phyloP scores from a whole-genome alignment of 2,329 filamentous ascomycete genomes.

The Talaromyces marneffei region DNA sequence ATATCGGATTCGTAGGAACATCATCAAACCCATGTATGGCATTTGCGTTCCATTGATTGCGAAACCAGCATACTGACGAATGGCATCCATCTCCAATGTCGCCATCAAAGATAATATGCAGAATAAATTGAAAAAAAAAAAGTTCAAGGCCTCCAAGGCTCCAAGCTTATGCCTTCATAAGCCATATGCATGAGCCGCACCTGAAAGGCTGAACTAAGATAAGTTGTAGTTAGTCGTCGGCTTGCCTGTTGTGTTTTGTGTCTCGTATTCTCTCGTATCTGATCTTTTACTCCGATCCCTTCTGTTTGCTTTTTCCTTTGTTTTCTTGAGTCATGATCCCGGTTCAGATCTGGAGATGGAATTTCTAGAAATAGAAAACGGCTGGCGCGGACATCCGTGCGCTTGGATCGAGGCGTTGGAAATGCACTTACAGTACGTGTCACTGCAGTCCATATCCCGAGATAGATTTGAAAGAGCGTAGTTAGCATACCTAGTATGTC shows the following conservation, averaged over 20 bases:
- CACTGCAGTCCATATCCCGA: neutral
- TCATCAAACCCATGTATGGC: neutral
- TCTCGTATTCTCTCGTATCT: neutral
- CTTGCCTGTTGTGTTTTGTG: neutral
- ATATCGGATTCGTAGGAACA: neutral
- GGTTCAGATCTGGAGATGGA: neutral
- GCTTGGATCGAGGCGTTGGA: neutral
- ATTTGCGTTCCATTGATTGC: neutral
- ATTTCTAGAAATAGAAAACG: neutral
- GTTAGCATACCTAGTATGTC: too few relatives aligned
- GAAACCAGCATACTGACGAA: neutral
- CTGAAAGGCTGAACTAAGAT: neutral
- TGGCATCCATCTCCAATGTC: neutral
- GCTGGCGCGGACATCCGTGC: neutral
- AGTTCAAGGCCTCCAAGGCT: too few relatives aligned
- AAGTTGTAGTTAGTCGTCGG: neutral
- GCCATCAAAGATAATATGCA: neutral
- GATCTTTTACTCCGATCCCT: neutral
- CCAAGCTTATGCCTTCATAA: neutral
- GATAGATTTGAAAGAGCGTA: neutral
- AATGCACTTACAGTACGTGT: too few relatives aligned
- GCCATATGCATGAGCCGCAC: neutral
- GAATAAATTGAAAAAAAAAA: neutral
- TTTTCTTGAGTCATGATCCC: neutral
- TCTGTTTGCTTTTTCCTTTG: neutral